Percentiles rank a stretch among this genome's conserved stretches.
phyloP scores from a whole-genome alignment of 495 filamentous ascomycete genomes.

The Daldinia vernicosa region DNA sequence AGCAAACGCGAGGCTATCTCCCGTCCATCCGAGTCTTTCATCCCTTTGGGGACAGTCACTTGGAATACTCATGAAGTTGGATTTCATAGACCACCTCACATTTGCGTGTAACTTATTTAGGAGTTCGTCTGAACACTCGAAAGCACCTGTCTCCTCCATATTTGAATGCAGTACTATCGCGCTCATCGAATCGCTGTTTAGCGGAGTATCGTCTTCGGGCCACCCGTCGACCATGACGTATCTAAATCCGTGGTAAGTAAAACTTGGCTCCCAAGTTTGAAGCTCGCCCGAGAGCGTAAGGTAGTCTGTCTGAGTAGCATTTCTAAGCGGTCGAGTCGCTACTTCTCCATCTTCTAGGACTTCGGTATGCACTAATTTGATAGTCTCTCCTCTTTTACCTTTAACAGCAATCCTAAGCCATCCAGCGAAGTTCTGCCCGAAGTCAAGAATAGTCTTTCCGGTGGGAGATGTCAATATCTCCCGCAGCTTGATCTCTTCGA shows the following conservation, averaged over 20 bases:
- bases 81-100: conserved; percentile 61
- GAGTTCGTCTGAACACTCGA: conserved; percentile 57
- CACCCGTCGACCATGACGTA: conserved; percentile 62
- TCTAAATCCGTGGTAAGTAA: conserved; percentile 66
- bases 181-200: conserved; percentile 45
- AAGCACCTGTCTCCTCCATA: conserved; percentile 57
- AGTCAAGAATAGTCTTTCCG: conserved; percentile 61
- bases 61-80: conserved; percentile 63
- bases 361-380: conserved; percentile 59
- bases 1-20: conserved; percentile 60
- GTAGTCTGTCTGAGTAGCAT: conserved; percentile 56
- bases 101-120: conserved; percentile 62
- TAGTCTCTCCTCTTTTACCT: conserved; percentile 48
- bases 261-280: conserved; percentile 54
- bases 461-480: conserved; percentile 55
- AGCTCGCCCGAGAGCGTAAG: conserved; percentile 48
- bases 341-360: conserved; percentile 63
- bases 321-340: conserved; percentile 58
- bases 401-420: conserved; percentile 51
- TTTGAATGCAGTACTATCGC: conserved; percentile 62
- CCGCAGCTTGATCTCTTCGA: conserved; percentile 48
- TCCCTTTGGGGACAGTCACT: conserved; percentile 67
- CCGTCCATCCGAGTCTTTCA: conserved; percentile 66
- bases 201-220: conserved; percentile 44
- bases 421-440: conserved; percentile 66